These are phyloP conservation scores for Candida parachauliodes DNA, from an alignment of 805 yeast species.

Conservation along the genomic window DNA sequence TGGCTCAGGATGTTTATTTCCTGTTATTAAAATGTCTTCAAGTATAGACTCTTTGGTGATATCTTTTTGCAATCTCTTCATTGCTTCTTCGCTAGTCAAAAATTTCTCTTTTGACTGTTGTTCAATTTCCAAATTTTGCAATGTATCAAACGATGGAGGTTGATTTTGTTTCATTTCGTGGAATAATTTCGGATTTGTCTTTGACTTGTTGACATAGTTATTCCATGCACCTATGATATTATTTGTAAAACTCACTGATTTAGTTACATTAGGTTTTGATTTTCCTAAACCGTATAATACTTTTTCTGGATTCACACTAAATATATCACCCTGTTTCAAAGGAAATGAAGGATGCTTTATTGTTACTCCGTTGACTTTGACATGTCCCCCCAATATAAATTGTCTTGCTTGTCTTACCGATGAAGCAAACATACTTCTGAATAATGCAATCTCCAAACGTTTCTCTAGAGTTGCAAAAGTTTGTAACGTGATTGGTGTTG, in stretches of 20 bases:
- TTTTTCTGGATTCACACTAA: constrained; percentile 79
- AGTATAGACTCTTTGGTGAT: constrained; percentile 48
- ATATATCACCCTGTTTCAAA: constrained; percentile 80
- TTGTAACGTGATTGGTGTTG: constrained; percentile 83
- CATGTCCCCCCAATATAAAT: constrained; percentile 76
- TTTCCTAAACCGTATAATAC: constrained; percentile 85
- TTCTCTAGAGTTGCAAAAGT: constrained; percentile 86
- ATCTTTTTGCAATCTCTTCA: constrained; percentile 38
- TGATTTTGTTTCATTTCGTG: constrained; percentile 49
- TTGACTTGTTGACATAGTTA: constrained; percentile 58
- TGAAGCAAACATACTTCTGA: constrained; percentile 90
- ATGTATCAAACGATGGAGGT: constrained; percentile 33
- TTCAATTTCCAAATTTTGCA: constrained; percentile 13
- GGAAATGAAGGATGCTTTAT: constrained; percentile 78
- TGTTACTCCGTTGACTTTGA: constrained; percentile 77
- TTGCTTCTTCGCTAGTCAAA: constrained; percentile 37
- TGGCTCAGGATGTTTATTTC: constrained; percentile 13
- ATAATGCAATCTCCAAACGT: constrained; percentile 84
- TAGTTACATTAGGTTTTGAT: constrained; percentile 68
- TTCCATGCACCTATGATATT: constrained; percentile 76
- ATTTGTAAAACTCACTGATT: constrained; percentile 67
- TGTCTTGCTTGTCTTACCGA: constrained; percentile 93
- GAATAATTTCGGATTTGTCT: constrained; percentile 50
- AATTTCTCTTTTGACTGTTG: constrained; percentile 26
- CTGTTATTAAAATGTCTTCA: constrained; percentile 35